phyloP scores from a whole-genome alignment of 1,284 basidiomycete species.

The Ceratobasidium sp. region DNA sequence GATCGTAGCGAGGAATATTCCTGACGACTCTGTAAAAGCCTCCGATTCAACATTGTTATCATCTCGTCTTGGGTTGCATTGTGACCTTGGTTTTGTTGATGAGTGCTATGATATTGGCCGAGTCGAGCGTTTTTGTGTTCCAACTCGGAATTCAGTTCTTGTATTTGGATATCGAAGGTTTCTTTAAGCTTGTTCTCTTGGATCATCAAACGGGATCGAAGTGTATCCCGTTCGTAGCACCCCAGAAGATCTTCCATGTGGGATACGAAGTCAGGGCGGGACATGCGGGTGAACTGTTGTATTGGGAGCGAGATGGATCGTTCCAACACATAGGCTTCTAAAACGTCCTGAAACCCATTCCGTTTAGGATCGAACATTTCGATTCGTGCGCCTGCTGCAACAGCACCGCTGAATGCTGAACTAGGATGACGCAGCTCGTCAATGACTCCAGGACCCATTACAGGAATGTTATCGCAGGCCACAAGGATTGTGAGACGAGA shows the following conservation, averaged over 20 bases:
- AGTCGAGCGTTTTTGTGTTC: too few relatives aligned
- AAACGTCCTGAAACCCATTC: background rate
- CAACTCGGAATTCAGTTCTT: too few relatives aligned
- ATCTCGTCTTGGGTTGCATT: background rate
- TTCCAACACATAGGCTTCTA: background rate
- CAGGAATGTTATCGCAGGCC: background rate
- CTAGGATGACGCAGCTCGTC: background rate
- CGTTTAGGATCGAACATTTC: background rate
- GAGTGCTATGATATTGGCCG: background rate
- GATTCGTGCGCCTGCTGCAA: background rate
- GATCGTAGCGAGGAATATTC: background rate
- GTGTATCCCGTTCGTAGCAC: background rate
- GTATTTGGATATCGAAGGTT: too few relatives aligned
- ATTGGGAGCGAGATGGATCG: slow-evolving; percentile 10
- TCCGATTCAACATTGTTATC: background rate
- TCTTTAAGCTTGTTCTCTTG: too few relatives aligned
- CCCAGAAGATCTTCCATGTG: slow-evolving; percentile 3
- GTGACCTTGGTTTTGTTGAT: background rate
- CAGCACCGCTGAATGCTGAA: background rate
- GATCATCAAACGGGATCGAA: background rate
- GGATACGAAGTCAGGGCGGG: background rate
- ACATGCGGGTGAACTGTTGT: background rate
- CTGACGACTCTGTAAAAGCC: background rate
- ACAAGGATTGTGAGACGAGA: slow-evolving; percentile 22
- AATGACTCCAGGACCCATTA: background rate